phyloP scores from a whole-genome alignment of 2,329 filamentous ascomycete genomes.

The Triangularia verruculosa region DNA sequence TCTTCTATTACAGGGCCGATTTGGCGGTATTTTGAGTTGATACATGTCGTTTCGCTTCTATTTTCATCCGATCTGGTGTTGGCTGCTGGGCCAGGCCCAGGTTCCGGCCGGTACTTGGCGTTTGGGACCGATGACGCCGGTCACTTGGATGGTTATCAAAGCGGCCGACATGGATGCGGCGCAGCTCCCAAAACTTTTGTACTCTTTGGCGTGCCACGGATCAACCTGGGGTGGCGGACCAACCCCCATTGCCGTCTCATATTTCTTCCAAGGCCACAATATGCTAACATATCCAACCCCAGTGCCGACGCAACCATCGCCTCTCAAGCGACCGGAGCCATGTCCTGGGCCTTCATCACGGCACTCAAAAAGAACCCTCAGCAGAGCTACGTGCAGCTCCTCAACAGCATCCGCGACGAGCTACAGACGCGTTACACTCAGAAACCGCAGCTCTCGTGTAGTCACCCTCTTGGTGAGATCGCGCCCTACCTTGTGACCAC shows the following conservation, averaged over 20 bases:
- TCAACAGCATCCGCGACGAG: constrained; percentile 96
- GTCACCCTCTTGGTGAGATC: constrained; percentile 84
- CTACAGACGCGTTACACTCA: constrained; percentile 83
- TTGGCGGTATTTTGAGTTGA: neutral
- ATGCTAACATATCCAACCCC: constrained; percentile 13
- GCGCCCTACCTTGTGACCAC: constrained; percentile 20
- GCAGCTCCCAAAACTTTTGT: constrained; percentile 1
- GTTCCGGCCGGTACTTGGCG: neutral
- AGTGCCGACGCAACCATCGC: constrained; percentile 91
- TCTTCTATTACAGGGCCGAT: neutral
- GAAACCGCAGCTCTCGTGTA: constrained; percentile 95
- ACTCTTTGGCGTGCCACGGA: too few species aligned
- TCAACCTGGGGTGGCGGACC: too few species aligned
- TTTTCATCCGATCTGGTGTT: neutral
- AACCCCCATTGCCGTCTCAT: neutral
- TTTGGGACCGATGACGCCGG: neutral
- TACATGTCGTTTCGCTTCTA: neutral
- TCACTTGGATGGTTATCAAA: neutral
- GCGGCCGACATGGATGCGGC: constrained; percentile 10
- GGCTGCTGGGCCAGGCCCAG: neutral
- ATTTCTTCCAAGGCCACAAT: neutral
- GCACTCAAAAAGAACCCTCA: constrained; percentile 95
- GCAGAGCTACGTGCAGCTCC: constrained; percentile 93
- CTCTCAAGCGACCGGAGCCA: constrained; percentile 89
- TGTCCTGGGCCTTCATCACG: constrained; percentile 96